Evolutionary conservation across 345 rosid genomes (phyloP).

Genomic region (Bruguiera parviflora): DNA sequence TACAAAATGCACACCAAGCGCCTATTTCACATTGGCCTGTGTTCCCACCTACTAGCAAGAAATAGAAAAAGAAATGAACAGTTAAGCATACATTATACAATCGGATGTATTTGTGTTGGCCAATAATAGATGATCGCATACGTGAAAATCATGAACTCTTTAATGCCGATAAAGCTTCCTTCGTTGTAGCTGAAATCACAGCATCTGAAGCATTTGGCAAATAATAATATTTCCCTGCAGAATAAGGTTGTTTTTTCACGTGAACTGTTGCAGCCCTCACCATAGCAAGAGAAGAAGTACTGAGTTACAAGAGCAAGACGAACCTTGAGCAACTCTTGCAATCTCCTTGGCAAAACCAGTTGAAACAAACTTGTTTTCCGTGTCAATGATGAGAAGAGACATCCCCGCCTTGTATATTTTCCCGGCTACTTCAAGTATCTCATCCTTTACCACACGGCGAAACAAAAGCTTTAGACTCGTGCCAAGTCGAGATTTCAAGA

Average conservation of each 20-base stretch:
- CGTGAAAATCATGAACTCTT: constrained; percentile 51
- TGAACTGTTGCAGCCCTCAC: not conserved
- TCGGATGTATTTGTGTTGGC: no score
- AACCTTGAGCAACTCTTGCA: constrained; percentile 97
- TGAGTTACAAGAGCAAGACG: not conserved
- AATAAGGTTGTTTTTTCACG: not conserved
- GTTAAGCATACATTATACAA: no score
- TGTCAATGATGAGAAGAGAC: constrained; percentile 93
- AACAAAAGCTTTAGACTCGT: not conserved
- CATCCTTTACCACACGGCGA: constrained; percentile 49
- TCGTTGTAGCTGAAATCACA: constrained; percentile 87
- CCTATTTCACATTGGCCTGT: no score
- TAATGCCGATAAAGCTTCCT: constrained; percentile 70
- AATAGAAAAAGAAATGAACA: no score
- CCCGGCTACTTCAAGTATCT: constrained; percentile 89
- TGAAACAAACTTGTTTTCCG: constrained; percentile 97
- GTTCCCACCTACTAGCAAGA: no score
- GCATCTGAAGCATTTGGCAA: constrained; percentile 98
- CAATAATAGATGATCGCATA: no score
- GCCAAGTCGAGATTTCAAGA: not conserved
- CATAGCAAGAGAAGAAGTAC: no score
- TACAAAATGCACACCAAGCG: no score
- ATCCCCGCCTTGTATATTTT: constrained; percentile 88
- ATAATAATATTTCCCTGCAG: constrained; percentile 90
- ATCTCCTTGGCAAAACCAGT: constrained; percentile 98